Evolutionary conservation across 306 rosid genomes (phyloP).

Genomic region (Vigna mungo): DNA sequence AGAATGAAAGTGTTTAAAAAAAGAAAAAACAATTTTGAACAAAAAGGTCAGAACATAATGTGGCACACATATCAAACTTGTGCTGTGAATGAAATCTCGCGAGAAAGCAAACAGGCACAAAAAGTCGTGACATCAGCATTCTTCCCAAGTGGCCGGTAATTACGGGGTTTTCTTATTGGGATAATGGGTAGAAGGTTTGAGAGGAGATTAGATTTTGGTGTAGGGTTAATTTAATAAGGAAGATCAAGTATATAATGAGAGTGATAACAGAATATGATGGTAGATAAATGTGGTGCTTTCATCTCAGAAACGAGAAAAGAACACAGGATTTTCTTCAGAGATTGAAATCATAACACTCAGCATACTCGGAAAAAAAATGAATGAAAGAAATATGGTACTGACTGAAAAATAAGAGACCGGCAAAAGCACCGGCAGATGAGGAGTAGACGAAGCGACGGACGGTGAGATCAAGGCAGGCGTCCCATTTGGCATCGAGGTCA

Average conservation of each 20-base stretch:
- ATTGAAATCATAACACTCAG: background rate
- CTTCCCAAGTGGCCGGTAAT: background rate
- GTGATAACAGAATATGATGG: background rate
- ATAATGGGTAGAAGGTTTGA: background rate
- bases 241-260: background rate
- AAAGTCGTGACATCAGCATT: background rate
- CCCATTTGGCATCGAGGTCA: conserved; percentile 53
- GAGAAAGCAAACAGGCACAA: background rate
- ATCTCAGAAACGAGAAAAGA: no score
- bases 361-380: background rate
- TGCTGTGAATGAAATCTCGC: background rate
- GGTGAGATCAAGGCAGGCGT: conserved; percentile 54
- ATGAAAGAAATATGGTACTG: conserved; percentile 14
- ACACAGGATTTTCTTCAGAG: background rate
- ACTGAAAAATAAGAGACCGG: conserved; percentile 54
- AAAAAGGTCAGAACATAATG: background rate
- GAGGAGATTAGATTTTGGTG: background rate
- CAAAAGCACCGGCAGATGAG: conserved; percentile 49
- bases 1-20: background rate
- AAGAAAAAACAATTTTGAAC: background rate
- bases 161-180: background rate
- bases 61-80: background rate
- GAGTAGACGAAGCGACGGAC: conserved; percentile 54
- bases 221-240: background rate
- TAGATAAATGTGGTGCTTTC: background rate